These are phyloP conservation scores for Vicia villosa DNA, from an alignment of 306 rosid species.

Conservation along the genomic window DNA sequence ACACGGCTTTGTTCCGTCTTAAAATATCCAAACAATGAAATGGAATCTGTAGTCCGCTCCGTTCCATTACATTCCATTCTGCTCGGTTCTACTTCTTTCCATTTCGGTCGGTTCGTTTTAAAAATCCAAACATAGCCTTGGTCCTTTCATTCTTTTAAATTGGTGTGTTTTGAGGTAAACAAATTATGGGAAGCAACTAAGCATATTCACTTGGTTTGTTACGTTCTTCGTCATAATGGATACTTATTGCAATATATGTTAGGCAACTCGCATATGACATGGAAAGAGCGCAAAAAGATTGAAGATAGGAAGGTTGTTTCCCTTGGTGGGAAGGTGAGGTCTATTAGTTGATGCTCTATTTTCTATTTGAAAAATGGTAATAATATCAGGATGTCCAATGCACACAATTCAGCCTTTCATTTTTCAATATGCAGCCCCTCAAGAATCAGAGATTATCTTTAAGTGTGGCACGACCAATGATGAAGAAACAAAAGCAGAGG, in stretches of 20 bases:
- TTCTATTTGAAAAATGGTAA: background rate
- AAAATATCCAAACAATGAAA: too few relatives aligned
- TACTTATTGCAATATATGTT: slow-evolving; percentile 23
- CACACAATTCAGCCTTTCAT: slow-evolving; percentile 15
- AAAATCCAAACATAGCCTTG: too few relatives aligned
- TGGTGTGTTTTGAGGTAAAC: background rate
- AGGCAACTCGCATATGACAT: slow-evolving; percentile 77
- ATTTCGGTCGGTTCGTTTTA: too few relatives aligned
- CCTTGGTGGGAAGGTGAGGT: slow-evolving; percentile 83
- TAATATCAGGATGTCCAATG: background rate
- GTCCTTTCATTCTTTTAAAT: background rate
- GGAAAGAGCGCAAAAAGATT: slow-evolving; percentile 78
- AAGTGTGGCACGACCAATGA: slow-evolving; percentile 70
- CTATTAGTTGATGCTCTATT: slow-evolving; percentile 25
- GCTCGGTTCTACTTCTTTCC: too few relatives aligned
- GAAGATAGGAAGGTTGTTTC: slow-evolving; percentile 72
- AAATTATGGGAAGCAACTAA: background rate
- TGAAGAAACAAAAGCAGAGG: slow-evolving; percentile 77
- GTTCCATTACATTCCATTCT: too few relatives aligned
- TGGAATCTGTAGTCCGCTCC: too few relatives aligned
- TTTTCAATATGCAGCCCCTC: slow-evolving; percentile 48
- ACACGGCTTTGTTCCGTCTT: too few relatives aligned
- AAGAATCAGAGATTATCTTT: slow-evolving; percentile 70
- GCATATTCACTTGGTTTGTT: slow-evolving; percentile 1
- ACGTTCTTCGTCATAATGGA: slow-evolving; percentile 19